A percentile compares a stretch with the other conserved stretches of the same genome.
phyloP scores from a whole-genome alignment of 1,284 basidiomycete genomes.

The Meripilus lineatus region DNA sequence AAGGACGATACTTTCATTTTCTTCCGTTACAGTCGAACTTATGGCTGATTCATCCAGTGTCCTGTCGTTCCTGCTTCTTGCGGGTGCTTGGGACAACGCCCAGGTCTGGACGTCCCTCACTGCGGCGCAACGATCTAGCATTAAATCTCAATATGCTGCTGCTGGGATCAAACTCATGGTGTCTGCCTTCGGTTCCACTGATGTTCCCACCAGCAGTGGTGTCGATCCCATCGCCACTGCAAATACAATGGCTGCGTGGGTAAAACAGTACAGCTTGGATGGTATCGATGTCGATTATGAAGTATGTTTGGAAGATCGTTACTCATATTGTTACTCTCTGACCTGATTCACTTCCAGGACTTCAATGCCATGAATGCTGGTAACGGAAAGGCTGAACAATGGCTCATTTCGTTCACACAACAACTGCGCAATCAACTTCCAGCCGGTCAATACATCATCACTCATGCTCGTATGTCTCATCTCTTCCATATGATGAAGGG shows the following conservation, averaged over 20 bases:
- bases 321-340: neutral
- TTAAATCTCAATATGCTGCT: constrained; percentile 37
- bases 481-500: neutral
- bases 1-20: constrained; percentile 12
- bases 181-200: constrained; percentile 46
- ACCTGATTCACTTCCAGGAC: constrained; percentile 31
- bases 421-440: constrained; percentile 31
- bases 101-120: constrained; percentile 35
- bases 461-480: constrained; percentile 31
- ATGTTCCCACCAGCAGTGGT: constrained; percentile 42
- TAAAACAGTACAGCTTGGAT: constrained; percentile 44
- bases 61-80: constrained; percentile 38
- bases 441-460: constrained; percentile 30
- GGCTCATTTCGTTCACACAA: constrained; percentile 40
- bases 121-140: constrained; percentile 26
- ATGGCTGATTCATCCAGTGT: constrained; percentile 23
- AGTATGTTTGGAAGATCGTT: constrained; percentile 19
- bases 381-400: constrained; percentile 34
- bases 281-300: constrained; percentile 59
- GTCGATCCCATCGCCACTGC: constrained; percentile 37
- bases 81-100: constrained; percentile 42
- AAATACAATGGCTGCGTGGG: constrained; percentile 44
- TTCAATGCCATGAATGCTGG: constrained; percentile 39
- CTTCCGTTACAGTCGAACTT: neutral
- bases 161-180: constrained; percentile 46